These are phyloP conservation scores for Fraxinus cuspidata DNA, from an alignment of 257 asterid genomes.

Conservation along the genomic window DNA sequence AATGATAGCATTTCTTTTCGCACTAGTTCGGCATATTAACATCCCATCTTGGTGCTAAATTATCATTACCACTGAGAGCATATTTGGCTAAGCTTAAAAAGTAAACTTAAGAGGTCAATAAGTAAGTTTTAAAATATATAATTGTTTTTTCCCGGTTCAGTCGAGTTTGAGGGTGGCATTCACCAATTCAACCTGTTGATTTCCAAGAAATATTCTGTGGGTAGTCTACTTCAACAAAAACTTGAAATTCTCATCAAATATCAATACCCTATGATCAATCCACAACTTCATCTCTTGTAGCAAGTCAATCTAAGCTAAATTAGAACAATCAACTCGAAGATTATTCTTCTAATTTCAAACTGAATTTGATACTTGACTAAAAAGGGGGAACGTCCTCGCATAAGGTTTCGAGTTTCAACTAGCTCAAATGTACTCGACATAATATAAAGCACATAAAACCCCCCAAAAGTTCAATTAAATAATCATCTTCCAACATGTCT, in stretches of 20 bases:
- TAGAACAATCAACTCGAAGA: background rate
- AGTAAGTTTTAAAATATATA: background rate
- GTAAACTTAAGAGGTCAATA: background rate
- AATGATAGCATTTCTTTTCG: background rate
- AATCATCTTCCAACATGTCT: background rate
- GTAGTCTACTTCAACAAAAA: background rate
- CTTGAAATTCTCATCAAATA: constrained; percentile 13
- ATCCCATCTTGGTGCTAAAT: background rate
- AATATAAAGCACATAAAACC: background rate
- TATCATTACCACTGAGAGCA: background rate
- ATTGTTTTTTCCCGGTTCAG: background rate
- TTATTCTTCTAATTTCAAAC: background rate
- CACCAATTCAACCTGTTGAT: background rate
- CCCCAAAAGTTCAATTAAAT: background rate
- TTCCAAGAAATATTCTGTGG: background rate
- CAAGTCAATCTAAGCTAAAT: constrained; percentile 17
- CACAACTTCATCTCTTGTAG: constrained; percentile 6
- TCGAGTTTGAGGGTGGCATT: background rate
- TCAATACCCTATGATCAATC: constrained; percentile 9
- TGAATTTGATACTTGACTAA: background rate
- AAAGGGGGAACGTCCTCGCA: background rate
- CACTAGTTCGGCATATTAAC: background rate
- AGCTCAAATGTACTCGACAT: background rate
- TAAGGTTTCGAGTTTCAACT: background rate
- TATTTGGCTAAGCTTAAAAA: background rate